Percentiles rank a stretch among this genome's conserved stretches.
phyloP scores from a whole-genome alignment of 441 rosid species.

The Pelargonium citronellum region DNA sequence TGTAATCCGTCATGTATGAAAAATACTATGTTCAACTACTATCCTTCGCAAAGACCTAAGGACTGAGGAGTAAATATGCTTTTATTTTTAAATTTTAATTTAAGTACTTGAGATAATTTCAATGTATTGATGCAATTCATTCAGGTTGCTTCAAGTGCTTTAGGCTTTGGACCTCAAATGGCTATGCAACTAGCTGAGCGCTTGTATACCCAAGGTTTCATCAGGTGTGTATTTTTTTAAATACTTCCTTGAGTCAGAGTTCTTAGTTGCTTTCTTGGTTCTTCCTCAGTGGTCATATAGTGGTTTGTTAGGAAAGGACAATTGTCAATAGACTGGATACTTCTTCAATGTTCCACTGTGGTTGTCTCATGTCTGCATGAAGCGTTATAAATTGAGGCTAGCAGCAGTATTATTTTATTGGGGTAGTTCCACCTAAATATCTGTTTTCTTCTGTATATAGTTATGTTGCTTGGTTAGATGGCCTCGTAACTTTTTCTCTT shows the following conservation, averaged over 20 bases:
- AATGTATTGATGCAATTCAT: constrained; percentile 11
- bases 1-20: background rate
- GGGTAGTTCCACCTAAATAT: background rate
- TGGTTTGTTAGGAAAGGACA: background rate
- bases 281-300: constrained; percentile 4
- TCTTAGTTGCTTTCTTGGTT: constrained; percentile 14
- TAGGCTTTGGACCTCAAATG: constrained; percentile 88
- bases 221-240: constrained; percentile 45
- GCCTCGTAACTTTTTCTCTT: too few relatives aligned
- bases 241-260: constrained; percentile 13
- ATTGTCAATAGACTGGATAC: background rate
- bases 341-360: background rate
- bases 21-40: background rate
- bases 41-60: background rate
- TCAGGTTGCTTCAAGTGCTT: constrained; percentile 92
- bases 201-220: constrained; percentile 82
- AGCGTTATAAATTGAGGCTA: too few relatives aligned
- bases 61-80: background rate
- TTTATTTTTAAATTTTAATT: background rate
- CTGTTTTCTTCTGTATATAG: background rate
- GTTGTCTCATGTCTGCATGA: background rate
- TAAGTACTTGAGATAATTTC: background rate
- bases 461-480: too few relatives aligned
- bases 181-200: constrained; percentile 91
- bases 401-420: too few relatives aligned